Percentiles rank a stretch among this genome's conserved stretches.
Evolutionary conservation across 2,329 filamentous ascomycete genomes (phyloP).

Genomic region (Aspergillus pseudotamarii): DNA sequence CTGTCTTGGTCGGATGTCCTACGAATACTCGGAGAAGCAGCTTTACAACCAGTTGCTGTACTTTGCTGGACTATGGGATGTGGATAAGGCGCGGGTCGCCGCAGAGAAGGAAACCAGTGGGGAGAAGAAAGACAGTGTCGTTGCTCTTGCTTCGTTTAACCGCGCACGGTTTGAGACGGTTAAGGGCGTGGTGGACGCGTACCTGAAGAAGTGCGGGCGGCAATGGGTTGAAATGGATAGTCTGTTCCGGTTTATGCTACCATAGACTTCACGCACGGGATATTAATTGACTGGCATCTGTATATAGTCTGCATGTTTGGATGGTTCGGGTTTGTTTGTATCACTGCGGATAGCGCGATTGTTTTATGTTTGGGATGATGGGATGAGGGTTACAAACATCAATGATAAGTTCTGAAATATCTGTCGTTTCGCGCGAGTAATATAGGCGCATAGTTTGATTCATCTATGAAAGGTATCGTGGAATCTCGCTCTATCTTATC

Average conservation of each 20-base stretch:
- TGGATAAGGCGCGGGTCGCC: constrained; percentile 72
- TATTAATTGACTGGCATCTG: constrained; percentile 21
- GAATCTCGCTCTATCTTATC: background rate
- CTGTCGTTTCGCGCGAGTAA: background rate
- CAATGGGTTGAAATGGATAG: constrained; percentile 94
- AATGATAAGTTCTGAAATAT: constrained; percentile 1
- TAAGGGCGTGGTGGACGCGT: constrained; percentile 76
- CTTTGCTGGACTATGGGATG: constrained; percentile 81
- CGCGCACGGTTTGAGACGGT: constrained; percentile 74
- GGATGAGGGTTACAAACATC: constrained; percentile 12
- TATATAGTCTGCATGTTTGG: constrained; percentile 24
- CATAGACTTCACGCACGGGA: constrained; percentile 32
- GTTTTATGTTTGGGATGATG: constrained; percentile 15
- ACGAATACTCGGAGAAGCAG: constrained; percentile 83
- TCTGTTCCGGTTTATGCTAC: constrained; percentile 68
- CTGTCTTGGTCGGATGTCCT: constrained; percentile 84
- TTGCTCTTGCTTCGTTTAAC: constrained; percentile 79
- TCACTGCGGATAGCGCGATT: constrained; percentile 16
- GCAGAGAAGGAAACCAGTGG: constrained; percentile 52
- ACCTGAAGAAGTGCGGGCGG: constrained; percentile 85
- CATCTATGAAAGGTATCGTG: background rate
- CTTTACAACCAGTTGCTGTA: constrained; percentile 96
- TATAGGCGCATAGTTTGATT: background rate
- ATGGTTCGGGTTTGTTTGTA: constrained; percentile 9
- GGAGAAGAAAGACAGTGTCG: constrained; percentile 66